These are phyloP conservation scores for Coniophora puteana DNA, from an alignment of 1,284 basidiomycete species.

Conservation along the genomic window DNA sequence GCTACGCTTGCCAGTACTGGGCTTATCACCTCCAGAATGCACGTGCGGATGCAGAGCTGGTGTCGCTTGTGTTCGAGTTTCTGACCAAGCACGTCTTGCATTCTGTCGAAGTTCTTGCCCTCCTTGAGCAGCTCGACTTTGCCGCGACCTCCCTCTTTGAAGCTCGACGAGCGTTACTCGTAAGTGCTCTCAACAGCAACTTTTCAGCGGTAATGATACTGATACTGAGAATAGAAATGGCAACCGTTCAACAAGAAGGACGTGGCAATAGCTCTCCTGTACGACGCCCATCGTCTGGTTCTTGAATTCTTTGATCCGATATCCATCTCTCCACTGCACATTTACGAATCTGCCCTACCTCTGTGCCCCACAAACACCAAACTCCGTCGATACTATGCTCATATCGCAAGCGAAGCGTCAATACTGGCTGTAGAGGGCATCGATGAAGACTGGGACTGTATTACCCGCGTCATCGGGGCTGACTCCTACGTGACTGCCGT, in stretches of 20 bases:
- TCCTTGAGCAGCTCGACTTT: not conserved
- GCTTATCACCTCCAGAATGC: not conserved
- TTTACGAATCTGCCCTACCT: too few species aligned
- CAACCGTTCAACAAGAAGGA: too few species aligned
- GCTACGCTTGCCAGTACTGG: slow-evolving; percentile 5
- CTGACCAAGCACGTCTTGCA: not conserved
- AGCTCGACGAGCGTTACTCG: not conserved
- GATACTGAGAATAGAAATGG: not conserved
- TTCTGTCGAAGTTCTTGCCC: slow-evolving; percentile 1
- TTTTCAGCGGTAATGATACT: not conserved
- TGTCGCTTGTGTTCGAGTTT: too few species aligned
- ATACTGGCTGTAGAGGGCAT: too few species aligned
- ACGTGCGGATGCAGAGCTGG: not conserved
- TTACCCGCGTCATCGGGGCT: not conserved
- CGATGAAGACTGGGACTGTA: not conserved
- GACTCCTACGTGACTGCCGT: not conserved
- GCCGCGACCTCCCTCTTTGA: not conserved
- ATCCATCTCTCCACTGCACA: slow-evolving; percentile 1
- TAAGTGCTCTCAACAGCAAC: too few species aligned
- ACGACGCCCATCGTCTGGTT: slow-evolving; percentile 3
- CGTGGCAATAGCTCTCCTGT: too few species aligned
- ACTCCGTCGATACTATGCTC: not conserved
- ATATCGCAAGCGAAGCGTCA: too few species aligned
- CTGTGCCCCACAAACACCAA: slow-evolving; percentile 1
- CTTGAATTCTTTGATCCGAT: slow-evolving; percentile 4